Evolutionary conservation across 2,329 filamentous ascomycete species (phyloP).

Genomic region (Aspergillus cejpii): DNA sequence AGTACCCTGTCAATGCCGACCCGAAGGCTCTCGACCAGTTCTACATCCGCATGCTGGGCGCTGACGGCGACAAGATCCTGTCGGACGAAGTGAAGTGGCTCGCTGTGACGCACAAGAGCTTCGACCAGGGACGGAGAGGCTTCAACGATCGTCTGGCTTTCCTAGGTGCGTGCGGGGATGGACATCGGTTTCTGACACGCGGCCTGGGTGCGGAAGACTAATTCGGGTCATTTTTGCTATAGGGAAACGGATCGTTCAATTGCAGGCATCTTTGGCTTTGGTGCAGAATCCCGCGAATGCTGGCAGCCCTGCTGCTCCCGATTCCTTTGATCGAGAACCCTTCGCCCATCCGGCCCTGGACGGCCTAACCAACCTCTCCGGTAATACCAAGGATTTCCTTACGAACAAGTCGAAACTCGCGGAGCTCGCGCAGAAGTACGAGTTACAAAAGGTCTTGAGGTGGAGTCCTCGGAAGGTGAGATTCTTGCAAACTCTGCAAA

Average conservation of each 20-base stretch:
- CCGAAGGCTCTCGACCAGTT: conserved; percentile 67
- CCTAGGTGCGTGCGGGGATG: conserved; percentile 54
- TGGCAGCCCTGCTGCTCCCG: conserved; percentile 30
- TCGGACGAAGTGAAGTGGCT: conserved; percentile 94
- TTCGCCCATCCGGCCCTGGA: conserved; percentile 65
- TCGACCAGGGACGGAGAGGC: conserved; percentile 86
- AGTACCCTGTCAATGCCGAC: conserved; percentile 66
- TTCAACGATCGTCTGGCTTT: conserved; percentile 93
- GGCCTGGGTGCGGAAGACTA: neutral
- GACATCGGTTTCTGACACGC: neutral
- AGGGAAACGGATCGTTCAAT: conserved; percentile 59
- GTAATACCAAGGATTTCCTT: conserved; percentile 54
- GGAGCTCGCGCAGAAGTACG: conserved; percentile 61
- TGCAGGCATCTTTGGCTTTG: conserved; percentile 59
- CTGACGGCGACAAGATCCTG: conserved; percentile 63
- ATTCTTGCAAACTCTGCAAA: conserved; percentile 1
- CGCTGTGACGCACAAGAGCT: conserved; percentile 95
- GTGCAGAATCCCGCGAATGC: conserved; percentile 43
- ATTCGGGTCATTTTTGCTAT: conserved; percentile 5
- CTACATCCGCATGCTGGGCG: conserved; percentile 69
- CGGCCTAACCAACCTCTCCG: conserved; percentile 65
- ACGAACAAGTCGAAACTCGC: conserved; percentile 61
- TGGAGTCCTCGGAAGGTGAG: conserved; percentile 82
- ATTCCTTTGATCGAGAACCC: conserved; percentile 54
- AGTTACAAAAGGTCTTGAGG: conserved; percentile 67